A percentile compares a stretch with the other conserved stretches of the same genome.
phyloP scores from a whole-genome alignment of 148 eudicot species.

The Silene conica region DNA sequence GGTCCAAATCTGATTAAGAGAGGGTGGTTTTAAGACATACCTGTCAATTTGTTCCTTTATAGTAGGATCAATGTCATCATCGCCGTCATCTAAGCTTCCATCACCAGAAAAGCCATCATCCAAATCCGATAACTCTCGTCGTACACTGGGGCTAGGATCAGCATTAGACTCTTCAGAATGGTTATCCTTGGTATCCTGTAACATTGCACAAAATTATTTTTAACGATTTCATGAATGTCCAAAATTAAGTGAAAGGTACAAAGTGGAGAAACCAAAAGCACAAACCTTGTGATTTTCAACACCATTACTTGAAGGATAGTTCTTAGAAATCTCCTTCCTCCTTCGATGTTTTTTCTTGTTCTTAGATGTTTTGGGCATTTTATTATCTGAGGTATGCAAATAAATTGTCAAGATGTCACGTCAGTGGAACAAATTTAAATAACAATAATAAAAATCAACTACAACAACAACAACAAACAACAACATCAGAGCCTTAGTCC shows the following conservation, averaged over 20 bases:
- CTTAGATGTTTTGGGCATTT: slow-evolving; percentile 48
- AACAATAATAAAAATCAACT: neutral
- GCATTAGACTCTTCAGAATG: slow-evolving; percentile 29
- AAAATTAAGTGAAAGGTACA: neutral
- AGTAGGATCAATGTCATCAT: slow-evolving; percentile 78
- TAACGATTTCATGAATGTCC: neutral
- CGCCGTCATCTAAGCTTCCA: slow-evolving; percentile 53
- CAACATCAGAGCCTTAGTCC: too few species aligned
- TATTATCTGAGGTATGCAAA: slow-evolving; percentile 47
- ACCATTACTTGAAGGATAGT: slow-evolving; percentile 37
- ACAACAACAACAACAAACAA: too few species aligned
- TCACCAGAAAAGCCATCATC: slow-evolving; percentile 43
- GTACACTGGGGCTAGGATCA: slow-evolving; percentile 24
- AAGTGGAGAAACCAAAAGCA: neutral
- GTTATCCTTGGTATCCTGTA: slow-evolving; percentile 48
- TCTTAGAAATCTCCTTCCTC: slow-evolving; percentile 66
- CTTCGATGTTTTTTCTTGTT: slow-evolving; percentile 72
- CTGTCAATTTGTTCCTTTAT: slow-evolving; percentile 76
- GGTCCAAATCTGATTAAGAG: neutral
- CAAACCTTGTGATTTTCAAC: slow-evolving; percentile 41
- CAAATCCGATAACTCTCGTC: slow-evolving; percentile 40
- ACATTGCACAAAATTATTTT: neutral
- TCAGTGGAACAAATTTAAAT: neutral
- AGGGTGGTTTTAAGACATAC: slow-evolving; percentile 30
- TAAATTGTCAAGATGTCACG: neutral